Conservation (phyloP, 371 early-diverging fungal genomes). For the Capniomyces stellatus region DNA sequence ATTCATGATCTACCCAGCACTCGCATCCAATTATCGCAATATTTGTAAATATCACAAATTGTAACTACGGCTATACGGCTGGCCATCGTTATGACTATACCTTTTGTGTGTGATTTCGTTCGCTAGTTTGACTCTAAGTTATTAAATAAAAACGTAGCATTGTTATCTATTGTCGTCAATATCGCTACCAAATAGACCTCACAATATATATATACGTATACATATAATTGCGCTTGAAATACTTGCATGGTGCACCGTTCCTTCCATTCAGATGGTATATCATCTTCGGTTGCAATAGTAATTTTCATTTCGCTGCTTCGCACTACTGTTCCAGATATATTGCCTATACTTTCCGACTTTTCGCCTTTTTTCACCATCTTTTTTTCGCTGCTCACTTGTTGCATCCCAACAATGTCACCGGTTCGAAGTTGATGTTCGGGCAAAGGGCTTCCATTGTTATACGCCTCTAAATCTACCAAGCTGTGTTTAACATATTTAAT, state of each 20-base stretch:
- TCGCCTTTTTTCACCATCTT: conserved; percentile 11
- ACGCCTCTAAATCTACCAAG: conserved; percentile 44
- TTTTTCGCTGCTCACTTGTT: conserved; percentile 28
- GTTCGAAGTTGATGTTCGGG: conserved; percentile 45
- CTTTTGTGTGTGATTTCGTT: conserved; percentile 61
- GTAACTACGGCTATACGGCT: too few relatives aligned
- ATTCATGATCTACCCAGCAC: too few relatives aligned
- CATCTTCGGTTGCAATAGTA: conserved; percentile 42
- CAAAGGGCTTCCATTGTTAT: conserved; percentile 30
- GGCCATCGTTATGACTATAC: too few relatives aligned
- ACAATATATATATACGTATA: too few relatives aligned
- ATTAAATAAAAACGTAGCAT: too few relatives aligned
- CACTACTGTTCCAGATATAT: conserved; percentile 34
- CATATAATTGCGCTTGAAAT: too few relatives aligned
- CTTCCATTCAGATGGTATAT: conserved; percentile 39
- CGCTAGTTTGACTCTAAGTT: conserved; percentile 41
- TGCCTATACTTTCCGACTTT: not conserved
- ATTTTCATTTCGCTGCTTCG: conserved; percentile 37
- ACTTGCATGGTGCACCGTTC: conserved; percentile 52
- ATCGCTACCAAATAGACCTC: too few relatives aligned
- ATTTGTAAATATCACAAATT: too few relatives aligned
- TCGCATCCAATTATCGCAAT: too few relatives aligned
- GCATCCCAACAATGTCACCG: conserved; percentile 59
- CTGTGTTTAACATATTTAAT: not conserved
- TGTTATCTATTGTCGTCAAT: too few relatives aligned